Conservation (phyloP, 345 rosid genomes). For the Toxicodendron radicans region DNA sequence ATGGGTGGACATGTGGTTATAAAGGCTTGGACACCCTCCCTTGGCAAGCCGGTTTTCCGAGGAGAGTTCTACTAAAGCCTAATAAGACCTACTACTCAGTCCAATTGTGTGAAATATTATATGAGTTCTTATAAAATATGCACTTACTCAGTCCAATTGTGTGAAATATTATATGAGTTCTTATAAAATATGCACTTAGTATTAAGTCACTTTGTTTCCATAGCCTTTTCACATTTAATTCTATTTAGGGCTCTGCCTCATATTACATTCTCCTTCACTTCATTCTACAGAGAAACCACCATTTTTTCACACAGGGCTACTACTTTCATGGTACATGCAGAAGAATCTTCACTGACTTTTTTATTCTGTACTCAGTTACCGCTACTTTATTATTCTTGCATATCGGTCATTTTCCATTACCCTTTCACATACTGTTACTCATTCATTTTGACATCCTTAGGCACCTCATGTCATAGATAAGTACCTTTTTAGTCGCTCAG, state of each 20-base stretch:
- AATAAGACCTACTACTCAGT: too few species aligned
- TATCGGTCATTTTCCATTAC: background rate
- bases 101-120: too few species aligned
- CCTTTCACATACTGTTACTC: background rate
- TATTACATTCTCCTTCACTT: background rate
- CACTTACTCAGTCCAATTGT: too few species aligned
- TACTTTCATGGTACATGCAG: background rate
- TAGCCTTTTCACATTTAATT: background rate
- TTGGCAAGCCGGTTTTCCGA: too few species aligned
- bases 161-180: too few species aligned
- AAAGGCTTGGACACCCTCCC: too few species aligned
- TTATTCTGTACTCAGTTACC: background rate
- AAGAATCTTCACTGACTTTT: background rate
- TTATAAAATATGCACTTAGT: background rate
- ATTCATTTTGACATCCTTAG: background rate
- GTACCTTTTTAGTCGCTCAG: background rate
- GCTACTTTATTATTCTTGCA: background rate
- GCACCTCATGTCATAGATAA: background rate
- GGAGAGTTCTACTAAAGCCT: too few species aligned
- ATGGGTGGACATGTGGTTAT: too few species aligned
- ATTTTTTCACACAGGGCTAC: background rate
- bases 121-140: too few species aligned
- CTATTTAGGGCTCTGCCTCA: background rate
- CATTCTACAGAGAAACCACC: background rate
- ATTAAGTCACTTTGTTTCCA: background rate